phyloP scores from a whole-genome alignment of 805 yeast genomes.

The Priceomyces melissophilus region DNA sequence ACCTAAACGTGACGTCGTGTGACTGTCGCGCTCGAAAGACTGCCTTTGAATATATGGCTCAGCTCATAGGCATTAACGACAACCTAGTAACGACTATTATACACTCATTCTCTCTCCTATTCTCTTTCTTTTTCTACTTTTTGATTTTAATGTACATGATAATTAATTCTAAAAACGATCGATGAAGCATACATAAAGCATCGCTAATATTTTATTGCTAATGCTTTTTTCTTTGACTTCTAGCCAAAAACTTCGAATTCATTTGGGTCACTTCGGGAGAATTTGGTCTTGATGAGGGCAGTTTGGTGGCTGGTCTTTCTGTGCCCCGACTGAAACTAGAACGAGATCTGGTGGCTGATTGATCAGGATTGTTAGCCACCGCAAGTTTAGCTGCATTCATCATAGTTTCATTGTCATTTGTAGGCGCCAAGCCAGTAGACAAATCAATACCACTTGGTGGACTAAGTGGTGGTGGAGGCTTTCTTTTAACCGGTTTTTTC shows the following conservation, averaged over 20 bases:
- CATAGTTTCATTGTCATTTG: constrained; percentile 21
- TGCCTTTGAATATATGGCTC: no score
- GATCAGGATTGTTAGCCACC: constrained; percentile 28
- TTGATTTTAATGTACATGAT: neutral
- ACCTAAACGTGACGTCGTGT: constrained; percentile 4
- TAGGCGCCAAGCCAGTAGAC: constrained; percentile 27
- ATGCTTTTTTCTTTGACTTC: constrained; percentile 47
- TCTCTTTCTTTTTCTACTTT: neutral
- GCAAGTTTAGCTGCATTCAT: constrained; percentile 46
- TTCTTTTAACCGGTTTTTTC: constrained; percentile 14
- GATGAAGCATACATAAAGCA: neutral
- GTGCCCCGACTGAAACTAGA: constrained; percentile 35
- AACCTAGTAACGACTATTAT: no score
- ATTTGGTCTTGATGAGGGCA: constrained; percentile 3
- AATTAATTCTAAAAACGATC: neutral
- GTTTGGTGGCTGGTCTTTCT: constrained; percentile 8
- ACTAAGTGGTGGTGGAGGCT: constrained; percentile 30
- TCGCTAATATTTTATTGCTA: no score
- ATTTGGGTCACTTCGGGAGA: constrained; percentile 41
- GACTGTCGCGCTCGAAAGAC: constrained; percentile 6
- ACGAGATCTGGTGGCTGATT: constrained; percentile 20
- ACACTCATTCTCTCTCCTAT: neutral
- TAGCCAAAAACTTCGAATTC: constrained; percentile 60
- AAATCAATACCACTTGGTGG: constrained; percentile 17
- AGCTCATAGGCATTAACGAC: no score